Percentiles rank a stretch among this genome's conserved stretches.
Evolutionary conservation across 257 asterid species (phyloP).

Genomic region (Ophiorrhiza pumila): DNA sequence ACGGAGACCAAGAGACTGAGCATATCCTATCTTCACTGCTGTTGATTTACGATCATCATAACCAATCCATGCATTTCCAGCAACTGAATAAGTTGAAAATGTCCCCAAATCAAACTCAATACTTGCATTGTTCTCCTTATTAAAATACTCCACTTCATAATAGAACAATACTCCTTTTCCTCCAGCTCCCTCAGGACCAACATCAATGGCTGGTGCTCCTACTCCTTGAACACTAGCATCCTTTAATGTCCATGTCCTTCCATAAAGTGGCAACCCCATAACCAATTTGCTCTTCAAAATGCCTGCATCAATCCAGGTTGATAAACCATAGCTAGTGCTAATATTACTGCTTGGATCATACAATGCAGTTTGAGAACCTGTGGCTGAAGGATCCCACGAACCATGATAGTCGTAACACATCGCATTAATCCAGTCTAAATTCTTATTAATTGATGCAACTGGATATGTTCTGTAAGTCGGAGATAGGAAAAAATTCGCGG

Average conservation of each 20-base stretch:
- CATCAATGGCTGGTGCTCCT: slow-evolving; percentile 64
- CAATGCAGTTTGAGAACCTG: slow-evolving; percentile 79
- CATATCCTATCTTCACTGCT: slow-evolving; percentile 40
- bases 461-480: slow-evolving; percentile 50
- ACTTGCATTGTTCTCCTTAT: slow-evolving; percentile 39
- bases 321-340: slow-evolving; percentile 66
- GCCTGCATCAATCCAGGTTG: slow-evolving; percentile 61
- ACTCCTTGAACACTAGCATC: slow-evolving; percentile 37
- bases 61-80: slow-evolving; percentile 67
- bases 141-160: slow-evolving; percentile 53
- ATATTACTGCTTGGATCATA: slow-evolving; percentile 52
- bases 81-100: slow-evolving; percentile 58
- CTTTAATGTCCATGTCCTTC: slow-evolving; percentile 67
- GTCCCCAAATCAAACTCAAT: slow-evolving; percentile 47
- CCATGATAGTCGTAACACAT: slow-evolving; percentile 78
- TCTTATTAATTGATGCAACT: slow-evolving; percentile 37
- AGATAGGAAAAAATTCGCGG: slow-evolving; percentile 41
- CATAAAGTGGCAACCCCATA: slow-evolving; percentile 80
- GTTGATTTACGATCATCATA: slow-evolving; percentile 55
- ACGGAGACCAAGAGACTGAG: slow-evolving; percentile 38
- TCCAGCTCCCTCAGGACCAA: slow-evolving; percentile 51
- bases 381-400: slow-evolving; percentile 49
- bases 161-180: slow-evolving; percentile 44
- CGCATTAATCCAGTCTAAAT: slow-evolving; percentile 65
- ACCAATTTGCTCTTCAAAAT: slow-evolving; percentile 50